A percentile compares a stretch with the other conserved stretches of the same genome.
Evolutionary conservation across 2,329 filamentous ascomycete genomes (phyloP).

Genomic region (Polychaeton citri): DNA sequence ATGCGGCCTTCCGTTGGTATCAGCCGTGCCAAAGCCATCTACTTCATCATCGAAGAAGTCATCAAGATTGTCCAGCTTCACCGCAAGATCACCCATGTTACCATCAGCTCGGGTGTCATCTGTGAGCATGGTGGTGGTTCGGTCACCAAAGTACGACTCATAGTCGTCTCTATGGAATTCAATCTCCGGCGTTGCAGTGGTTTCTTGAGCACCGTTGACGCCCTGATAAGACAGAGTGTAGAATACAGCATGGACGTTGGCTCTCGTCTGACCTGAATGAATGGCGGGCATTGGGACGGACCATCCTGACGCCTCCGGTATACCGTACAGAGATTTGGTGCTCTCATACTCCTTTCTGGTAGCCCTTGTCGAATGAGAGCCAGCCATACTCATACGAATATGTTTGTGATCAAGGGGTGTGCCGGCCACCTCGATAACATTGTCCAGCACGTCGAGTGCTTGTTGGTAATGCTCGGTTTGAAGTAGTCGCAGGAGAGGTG

Average conservation of each 20-base stretch:
- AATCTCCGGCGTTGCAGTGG: conserved; percentile 66
- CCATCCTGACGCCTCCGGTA: conserved; percentile 92
- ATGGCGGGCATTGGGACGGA: conserved; percentile 85
- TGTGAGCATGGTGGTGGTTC: conserved; percentile 85
- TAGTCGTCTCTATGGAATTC: conserved; percentile 90
- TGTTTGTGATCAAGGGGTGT: conserved; percentile 84
- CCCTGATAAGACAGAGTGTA: conserved; percentile 48
- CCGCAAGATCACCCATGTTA: conserved; percentile 70
- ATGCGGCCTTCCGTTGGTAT: conserved; percentile 6
- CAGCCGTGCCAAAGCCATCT: conserved; percentile 18
- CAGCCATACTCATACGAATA: conserved; percentile 95
- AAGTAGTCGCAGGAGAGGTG: conserved; percentile 73
- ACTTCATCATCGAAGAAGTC: conserved; percentile 40
- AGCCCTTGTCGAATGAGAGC: conserved; percentile 62
- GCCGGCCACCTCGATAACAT: conserved; percentile 87
- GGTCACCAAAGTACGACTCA: conserved; percentile 62
- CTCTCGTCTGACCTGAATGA: conserved; percentile 72
- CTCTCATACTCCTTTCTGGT: conserved; percentile 90
- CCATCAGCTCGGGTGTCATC: conserved; percentile 62
- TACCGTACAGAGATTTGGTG: conserved; percentile 88
- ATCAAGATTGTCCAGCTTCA: conserved; percentile 41
- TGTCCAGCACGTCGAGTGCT: conserved; percentile 80
- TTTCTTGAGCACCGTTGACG: conserved; percentile 30
- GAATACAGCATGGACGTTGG: conserved; percentile 91
- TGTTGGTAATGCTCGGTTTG: conserved; percentile 92